A percentile compares a stretch with the other conserved stretches of the same genome.
phyloP scores from a whole-genome alignment of 108 stramenopile species.

The Skeletonema tropicum region DNA sequence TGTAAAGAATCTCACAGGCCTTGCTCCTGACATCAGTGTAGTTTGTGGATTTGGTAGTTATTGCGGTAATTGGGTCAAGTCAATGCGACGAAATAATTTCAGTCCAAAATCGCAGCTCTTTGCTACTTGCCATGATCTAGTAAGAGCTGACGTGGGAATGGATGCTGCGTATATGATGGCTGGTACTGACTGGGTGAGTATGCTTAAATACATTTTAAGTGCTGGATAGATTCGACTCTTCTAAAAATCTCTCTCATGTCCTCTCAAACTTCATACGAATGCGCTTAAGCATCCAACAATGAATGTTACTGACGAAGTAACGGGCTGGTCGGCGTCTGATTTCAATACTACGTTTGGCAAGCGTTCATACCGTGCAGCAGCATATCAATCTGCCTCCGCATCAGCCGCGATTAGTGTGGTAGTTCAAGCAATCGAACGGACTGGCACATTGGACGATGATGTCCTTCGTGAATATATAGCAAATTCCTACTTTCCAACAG shows the following conservation, averaged over 20 bases:
- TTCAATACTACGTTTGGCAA: background rate
- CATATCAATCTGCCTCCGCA: conserved; percentile 32
- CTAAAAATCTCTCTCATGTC: too few species aligned
- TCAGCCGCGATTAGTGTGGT: conserved; percentile 9
- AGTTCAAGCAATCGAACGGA: conserved; percentile 23
- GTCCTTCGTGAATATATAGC: background rate
- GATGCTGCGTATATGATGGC: too few species aligned
- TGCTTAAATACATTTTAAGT: too few species aligned
- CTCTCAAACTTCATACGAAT: too few species aligned
- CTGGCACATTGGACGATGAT: background rate
- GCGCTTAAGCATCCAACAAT: background rate
- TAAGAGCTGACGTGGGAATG: too few species aligned
- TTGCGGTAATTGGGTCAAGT: conserved; percentile 23
- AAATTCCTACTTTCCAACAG: conserved; percentile 17
- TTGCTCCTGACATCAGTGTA: conserved; percentile 28
- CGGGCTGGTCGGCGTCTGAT: conserved; percentile 20
- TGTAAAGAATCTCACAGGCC: background rate
- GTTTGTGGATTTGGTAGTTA: conserved; percentile 16
- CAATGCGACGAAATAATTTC: conserved; percentile 11
- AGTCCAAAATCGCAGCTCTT: conserved; percentile 43
- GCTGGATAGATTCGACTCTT: too few species aligned
- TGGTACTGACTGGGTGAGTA: too few species aligned
- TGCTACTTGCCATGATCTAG: too few species aligned
- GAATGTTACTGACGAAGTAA: conserved; percentile 8
- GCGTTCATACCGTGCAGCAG: conserved; percentile 4